Conservation (phyloP, 306 rosid species). For the Hylodesmum podocarpum region DNA sequence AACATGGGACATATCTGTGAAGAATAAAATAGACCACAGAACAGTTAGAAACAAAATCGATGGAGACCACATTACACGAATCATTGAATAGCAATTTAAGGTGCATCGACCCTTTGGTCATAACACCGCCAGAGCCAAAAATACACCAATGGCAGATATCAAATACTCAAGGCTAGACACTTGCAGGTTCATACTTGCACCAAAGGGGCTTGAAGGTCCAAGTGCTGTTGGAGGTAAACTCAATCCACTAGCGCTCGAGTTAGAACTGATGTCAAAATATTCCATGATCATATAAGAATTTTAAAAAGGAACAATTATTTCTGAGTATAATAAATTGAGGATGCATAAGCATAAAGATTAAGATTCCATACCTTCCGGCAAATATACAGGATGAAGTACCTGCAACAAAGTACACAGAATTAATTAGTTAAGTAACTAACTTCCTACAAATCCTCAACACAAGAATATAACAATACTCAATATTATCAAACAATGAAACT, state of each 20-base stretch:
- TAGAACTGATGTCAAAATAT: conserved; percentile 62
- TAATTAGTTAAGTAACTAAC: background rate
- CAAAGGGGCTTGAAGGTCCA: conserved; percentile 53
- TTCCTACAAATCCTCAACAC: background rate
- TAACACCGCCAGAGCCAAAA: conserved; percentile 41
- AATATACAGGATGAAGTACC: conserved; percentile 85
- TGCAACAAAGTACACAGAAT: conserved; percentile 41
- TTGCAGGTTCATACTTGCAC: conserved; percentile 55
- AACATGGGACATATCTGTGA: conserved; percentile 20
- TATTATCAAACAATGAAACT: background rate
- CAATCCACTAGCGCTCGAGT: conserved; percentile 43
- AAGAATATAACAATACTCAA: background rate
- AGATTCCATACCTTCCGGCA: conserved; percentile 73
- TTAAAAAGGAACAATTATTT: background rate
- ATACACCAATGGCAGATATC: conserved; percentile 42
- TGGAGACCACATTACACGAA: conserved; percentile 37
- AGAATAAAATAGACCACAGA: conserved; percentile 3
- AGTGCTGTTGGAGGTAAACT: conserved; percentile 50
- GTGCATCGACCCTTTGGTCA: conserved; percentile 40
- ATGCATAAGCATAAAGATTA: background rate
- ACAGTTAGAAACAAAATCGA: conserved; percentile 28
- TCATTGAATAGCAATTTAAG: conserved; percentile 26
- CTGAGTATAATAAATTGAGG: background rate
- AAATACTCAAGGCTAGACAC: conserved; percentile 45
- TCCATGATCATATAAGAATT: conserved; percentile 19